Evolutionary conservation across 441 rosid genomes (phyloP), one percentile per base, ranked within the genome.

Genomic region (Populus hybrid): DNA sequence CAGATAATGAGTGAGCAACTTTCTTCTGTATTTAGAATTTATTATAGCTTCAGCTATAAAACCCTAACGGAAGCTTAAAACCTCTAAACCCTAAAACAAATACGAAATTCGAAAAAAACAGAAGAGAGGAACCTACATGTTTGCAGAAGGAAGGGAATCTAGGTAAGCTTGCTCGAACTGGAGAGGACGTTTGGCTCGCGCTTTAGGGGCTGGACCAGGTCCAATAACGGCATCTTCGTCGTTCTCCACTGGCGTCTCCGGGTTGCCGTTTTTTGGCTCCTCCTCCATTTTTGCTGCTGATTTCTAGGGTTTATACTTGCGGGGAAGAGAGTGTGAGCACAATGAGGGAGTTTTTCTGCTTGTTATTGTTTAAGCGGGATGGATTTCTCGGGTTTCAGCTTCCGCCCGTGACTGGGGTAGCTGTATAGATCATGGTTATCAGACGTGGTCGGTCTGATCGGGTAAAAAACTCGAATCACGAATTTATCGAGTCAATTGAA

Each of bases 101-200:
- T 32, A 61, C 26, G 19, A 24, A 75, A 24, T 46, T 4, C 5
- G 30, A 61, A 19, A 61, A 73, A 66, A 42, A 35, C 2, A 53
- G 16, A 16, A 23, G 2, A 11, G 21, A 34, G 9, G 35, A 50
- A 53, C 75, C 68, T 83, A 95, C 98, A 88, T 92, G 86, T 89
- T 92, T 72, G 97, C 99, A 26, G 92, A 94, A 72, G 98, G 98
- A 74, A 95, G 97, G 2, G 99, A 78, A 76, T 94, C 91, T 2
- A 95, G 94, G 81, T 89, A 94, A 26, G 99, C 97, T 79, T 90
- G 89, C 84, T 95, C 98, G 82, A 95, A 94, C 85, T 90, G 97
- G 66, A 95, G 97, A 16, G 94, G 98, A 76, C 94, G 98, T 82
- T 95, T 94, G 72, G 85, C 85, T 59, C 94, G 91, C 35, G 84